Evolutionary conservation across 805 yeast species (phyloP).

Genomic region (Myxozyma melibiosi): DNA sequence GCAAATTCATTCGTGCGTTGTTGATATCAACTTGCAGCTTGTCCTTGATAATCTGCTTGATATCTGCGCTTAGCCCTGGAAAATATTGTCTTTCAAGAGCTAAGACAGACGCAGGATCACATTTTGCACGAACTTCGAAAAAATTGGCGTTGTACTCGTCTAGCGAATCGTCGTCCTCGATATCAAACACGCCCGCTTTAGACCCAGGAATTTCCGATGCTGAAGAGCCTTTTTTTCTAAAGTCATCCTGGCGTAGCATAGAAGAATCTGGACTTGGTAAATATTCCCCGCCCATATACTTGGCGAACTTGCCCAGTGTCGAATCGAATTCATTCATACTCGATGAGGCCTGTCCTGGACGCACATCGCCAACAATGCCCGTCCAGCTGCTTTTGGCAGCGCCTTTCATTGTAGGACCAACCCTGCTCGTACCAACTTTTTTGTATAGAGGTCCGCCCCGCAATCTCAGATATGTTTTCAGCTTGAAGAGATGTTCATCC

Average conservation of each 20-base stretch:
- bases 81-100: not conserved
- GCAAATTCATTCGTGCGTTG: too few relatives aligned
- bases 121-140: too few relatives aligned
- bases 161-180: slow-evolving; percentile 3
- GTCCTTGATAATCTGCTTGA: too few relatives aligned
- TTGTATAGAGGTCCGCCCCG: too few relatives aligned
- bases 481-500: not conserved
- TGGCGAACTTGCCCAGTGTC: not conserved
- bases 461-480: not conserved
- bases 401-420: too few relatives aligned
- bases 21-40: too few relatives aligned
- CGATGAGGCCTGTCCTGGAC: too few relatives aligned
- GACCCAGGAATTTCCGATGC: slow-evolving; percentile 1
- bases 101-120: too few relatives aligned
- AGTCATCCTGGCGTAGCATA: not conserved
- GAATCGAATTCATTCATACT: too few relatives aligned
- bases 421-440: too few relatives aligned
- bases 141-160: slow-evolving; percentile 1
- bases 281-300: not conserved
- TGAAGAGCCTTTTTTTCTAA: not conserved
- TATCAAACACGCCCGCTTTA: not conserved
- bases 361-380: too few relatives aligned
- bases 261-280: not conserved
- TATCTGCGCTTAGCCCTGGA: slow-evolving; percentile 1
- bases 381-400: too few relatives aligned